Percentiles rank a stretch among this genome's conserved stretches.
Evolutionary conservation across 2,329 filamentous ascomycete genomes (phyloP).

Genomic region (Cordyceps farinosa): DNA sequence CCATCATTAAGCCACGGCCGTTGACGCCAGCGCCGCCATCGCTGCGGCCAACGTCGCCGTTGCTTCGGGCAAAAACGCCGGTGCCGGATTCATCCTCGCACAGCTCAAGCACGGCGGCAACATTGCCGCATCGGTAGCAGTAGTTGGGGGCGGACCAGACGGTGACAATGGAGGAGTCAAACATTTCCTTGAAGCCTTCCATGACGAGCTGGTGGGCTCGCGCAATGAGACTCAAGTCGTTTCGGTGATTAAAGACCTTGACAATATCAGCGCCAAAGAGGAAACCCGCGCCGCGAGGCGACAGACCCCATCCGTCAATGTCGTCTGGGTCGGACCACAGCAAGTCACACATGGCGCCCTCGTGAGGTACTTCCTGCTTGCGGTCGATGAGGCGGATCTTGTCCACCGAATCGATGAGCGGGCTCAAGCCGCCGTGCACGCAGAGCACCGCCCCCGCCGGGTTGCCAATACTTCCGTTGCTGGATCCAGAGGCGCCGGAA

Average conservation of each 20-base stretch:
- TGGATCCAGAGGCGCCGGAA: constrained; percentile 71
- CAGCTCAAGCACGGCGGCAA: constrained; percentile 90
- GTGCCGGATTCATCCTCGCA: constrained; percentile 80
- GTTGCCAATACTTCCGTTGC: constrained; percentile 61
- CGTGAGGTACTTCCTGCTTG: constrained; percentile 97
- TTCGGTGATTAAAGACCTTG: constrained; percentile 90
- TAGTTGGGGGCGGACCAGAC: constrained; percentile 99
- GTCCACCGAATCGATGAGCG: constrained; percentile 87
- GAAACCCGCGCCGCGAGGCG: constrained; percentile 90
- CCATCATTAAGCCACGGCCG: constrained; percentile 45
- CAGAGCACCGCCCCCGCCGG: constrained; percentile 83
- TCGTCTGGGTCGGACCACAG: constrained; percentile 98
- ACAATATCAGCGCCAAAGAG: constrained; percentile 95
- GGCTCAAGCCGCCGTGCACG: constrained; percentile 90
- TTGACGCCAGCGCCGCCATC: constrained; percentile 32
- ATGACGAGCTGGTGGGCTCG: constrained; percentile 96
- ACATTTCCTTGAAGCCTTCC: constrained; percentile 99
- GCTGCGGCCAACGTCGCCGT: constrained; percentile 64
- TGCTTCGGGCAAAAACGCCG: constrained; percentile 65
- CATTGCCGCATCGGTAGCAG: constrained; percentile 93
- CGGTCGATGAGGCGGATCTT: constrained; percentile 93
- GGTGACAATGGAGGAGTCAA: constrained; percentile 90
- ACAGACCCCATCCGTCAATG: constrained; percentile 94
- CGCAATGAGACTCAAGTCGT: constrained; percentile 87
- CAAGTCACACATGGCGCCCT: constrained; percentile 97